A percentile compares a stretch with the other conserved stretches of the same genome.
phyloP scores from a whole-genome alignment of 208 protist genomes.

The Leishmania tarentolae region DNA sequence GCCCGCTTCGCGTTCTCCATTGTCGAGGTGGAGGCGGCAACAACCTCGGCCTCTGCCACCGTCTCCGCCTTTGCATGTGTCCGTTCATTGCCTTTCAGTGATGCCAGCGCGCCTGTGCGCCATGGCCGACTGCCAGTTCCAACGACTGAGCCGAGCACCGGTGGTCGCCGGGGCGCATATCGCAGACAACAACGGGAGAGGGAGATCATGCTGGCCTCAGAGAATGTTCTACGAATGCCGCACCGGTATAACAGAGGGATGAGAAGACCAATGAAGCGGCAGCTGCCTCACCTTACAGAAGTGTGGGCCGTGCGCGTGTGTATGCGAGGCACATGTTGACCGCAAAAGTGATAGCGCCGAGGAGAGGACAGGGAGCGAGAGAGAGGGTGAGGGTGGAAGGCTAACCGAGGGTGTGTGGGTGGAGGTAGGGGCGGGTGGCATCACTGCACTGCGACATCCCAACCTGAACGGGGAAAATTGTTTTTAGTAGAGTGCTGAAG shows the following conservation, averaged over 20 bases:
- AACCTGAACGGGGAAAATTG: too few species aligned
- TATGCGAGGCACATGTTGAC: not conserved
- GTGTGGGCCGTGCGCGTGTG: not conserved
- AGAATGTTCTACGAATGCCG: not conserved
- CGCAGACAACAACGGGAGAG: conserved; percentile 8
- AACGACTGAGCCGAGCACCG: not conserved
- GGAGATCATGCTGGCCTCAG: not conserved
- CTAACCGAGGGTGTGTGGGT: not conserved
- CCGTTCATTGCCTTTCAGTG: not conserved
- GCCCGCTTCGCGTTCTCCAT: not conserved
- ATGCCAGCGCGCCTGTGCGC: not conserved
- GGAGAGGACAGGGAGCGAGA: not conserved
- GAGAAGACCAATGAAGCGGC: not conserved
- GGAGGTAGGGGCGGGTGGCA: not conserved
- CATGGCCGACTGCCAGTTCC: not conserved
- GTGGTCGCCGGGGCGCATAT: conserved; percentile 4
- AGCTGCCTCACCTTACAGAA: not conserved
- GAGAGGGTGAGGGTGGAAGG: not conserved
- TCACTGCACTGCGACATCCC: not conserved
- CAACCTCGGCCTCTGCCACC: conserved; percentile 10
- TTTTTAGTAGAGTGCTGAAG: too few species aligned
- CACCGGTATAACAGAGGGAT: not conserved
- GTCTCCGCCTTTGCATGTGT: not conserved
- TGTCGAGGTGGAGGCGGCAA: conserved; percentile 1
- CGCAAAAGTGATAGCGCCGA: not conserved